Base-by-base conservation (phyloP, 2,329 filamentous ascomycete species). In the Aspergillus flavus region DNA sequence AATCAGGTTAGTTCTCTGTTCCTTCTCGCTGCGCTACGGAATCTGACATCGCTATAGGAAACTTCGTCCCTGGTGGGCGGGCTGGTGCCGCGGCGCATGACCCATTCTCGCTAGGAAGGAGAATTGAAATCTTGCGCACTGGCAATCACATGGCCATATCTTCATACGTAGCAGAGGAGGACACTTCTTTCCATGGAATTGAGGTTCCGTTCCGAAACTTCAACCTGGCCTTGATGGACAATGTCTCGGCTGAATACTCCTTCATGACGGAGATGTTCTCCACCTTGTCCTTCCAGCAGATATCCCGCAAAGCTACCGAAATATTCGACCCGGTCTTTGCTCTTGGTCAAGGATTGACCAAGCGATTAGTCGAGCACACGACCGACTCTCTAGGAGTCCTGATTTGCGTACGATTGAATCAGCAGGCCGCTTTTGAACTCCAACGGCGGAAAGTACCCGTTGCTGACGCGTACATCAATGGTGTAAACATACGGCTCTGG, bases 401-500 rank as follows among this genome's bases (percentile, higher is more conserved):
- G 9, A 84, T 98, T n/a, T 95, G 92, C 73, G 94, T 99, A 36
- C 89, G 95, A 6, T 80, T 99, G 19, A 99, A 96, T 71, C 95
- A 98, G 74, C 92, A 95, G 69, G 90, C 94, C 63, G 94, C 95
- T 19, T 99, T 99, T 75, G 92, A 96, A 77, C 85, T 98, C 39
- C 95, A 99, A 77, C 87, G 94, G 12, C 89, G 94, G 60, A 94
- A 96, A 74, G 88, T 98, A 1, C 95, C 95, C 0, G 90, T 93
- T 6, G 89, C 92, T 2, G 95, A 99, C 73, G 86, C 88, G 45
- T 99, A 99, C 75, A 90, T 97, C 75, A 99, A 99, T 76, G 94
- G 89, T 53, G 96, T 93, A 6, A 94, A 91, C 73, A 99, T 99
- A 93, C 87, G 95, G 3, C 86, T 99, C 6, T 99, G 95, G 95